phyloP scores from a whole-genome alignment of 2,329 filamentous ascomycete genomes.

The Coleophoma cylindrospora region DNA sequence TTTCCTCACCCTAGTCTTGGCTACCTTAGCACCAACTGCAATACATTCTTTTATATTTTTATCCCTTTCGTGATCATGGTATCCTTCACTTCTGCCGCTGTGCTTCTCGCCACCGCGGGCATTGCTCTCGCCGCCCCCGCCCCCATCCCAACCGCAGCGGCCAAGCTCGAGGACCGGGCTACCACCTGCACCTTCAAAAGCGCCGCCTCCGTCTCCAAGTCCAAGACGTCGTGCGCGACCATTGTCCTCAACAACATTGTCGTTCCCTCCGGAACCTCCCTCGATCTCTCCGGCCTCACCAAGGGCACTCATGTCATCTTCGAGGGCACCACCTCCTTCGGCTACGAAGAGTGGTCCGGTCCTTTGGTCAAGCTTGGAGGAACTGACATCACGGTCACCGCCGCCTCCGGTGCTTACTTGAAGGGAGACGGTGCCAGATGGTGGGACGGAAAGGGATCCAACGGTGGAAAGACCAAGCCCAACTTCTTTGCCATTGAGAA shows the following conservation, averaged over 20 bases:
- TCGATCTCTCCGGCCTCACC: constrained; percentile 38
- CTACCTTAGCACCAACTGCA: not conserved
- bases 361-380: constrained; percentile 59
- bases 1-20: not conserved
- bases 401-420: constrained; percentile 45
- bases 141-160: constrained; percentile 5
- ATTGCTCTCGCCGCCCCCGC: not conserved
- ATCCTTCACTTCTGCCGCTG: not conserved
- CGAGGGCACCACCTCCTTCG: constrained; percentile 59
- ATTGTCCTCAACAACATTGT: constrained; percentile 47
- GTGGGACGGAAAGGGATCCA: constrained; percentile 56
- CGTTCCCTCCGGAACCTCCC: constrained; percentile 53
- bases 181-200: constrained; percentile 46
- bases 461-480: constrained; percentile 55
- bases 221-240: constrained; percentile 45
- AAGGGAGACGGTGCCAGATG: constrained; percentile 50
- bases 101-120: not conserved
- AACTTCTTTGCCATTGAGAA: constrained; percentile 54
- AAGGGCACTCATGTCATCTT: constrained; percentile 41
- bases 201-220: constrained; percentile 39
- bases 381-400: constrained; percentile 45
- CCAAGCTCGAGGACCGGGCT: constrained; percentile 12
- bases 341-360: constrained; percentile 58
- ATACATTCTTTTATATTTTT: not conserved
- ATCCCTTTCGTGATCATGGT: not conserved